These are phyloP conservation scores for Gossypioides kirkii DNA, from an alignment of 345 rosid genomes.

Conservation along the genomic window DNA sequence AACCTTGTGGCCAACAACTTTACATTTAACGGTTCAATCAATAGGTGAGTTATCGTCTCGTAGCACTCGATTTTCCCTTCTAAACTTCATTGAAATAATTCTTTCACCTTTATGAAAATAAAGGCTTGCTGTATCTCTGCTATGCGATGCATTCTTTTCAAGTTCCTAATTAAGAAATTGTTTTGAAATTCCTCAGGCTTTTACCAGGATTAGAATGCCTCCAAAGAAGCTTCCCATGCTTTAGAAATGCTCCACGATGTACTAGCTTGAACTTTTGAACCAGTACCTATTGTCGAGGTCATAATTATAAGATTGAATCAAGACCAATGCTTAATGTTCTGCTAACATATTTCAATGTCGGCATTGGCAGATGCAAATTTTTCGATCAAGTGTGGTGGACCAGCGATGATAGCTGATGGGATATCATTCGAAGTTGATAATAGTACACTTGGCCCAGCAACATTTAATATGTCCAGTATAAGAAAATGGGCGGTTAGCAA, in stretches of 20 bases:
- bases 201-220: slow-evolving; percentile 36
- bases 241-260: slow-evolving; percentile 26
- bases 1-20: slow-evolving; percentile 36
- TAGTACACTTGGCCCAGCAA: background rate
- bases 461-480: slow-evolving; percentile 24
- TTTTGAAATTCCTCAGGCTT: slow-evolving; percentile 22
- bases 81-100: background rate
- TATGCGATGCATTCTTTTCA: background rate
- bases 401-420: slow-evolving; percentile 21
- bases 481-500: slow-evolving; percentile 59
- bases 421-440: slow-evolving; percentile 39
- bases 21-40: slow-evolving; percentile 24
- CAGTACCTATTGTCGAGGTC: background rate
- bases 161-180: background rate
- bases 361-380: slow-evolving; percentile 27
- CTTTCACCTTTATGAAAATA: background rate
- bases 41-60: slow-evolving; percentile 15
- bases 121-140: background rate
- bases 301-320: background rate
- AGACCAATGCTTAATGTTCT: background rate
- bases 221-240: slow-evolving; percentile 34
- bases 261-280: slow-evolving; percentile 3
- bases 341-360: background rate
- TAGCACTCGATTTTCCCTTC: background rate
- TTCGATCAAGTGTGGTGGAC: slow-evolving; percentile 33